phyloP scores from a whole-genome alignment of 2,329 filamentous ascomycete genomes.

The Coniochaeta prunicola region DNA sequence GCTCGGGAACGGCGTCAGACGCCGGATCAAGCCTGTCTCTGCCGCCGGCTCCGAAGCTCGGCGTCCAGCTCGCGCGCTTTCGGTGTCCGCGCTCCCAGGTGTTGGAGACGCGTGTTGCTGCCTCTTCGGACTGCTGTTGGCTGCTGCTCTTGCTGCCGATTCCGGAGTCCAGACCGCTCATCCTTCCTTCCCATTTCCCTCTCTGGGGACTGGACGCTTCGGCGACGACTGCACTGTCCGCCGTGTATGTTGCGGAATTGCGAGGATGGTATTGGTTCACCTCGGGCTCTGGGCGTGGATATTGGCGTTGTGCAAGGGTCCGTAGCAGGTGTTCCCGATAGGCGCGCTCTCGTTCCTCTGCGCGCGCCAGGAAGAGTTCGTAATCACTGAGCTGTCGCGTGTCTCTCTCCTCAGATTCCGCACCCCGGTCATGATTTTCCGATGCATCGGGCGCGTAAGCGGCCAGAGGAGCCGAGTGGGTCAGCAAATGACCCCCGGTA shows the following conservation, averaged over 20 bases:
- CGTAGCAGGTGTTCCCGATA: constrained; percentile 13
- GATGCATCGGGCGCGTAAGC: background rate
- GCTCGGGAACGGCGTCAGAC: background rate
- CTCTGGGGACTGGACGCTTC: background rate
- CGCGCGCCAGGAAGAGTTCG: constrained; percentile 19
- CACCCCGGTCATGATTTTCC: background rate
- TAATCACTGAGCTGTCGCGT: constrained; percentile 12
- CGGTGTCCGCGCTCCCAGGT: constrained; percentile 2
- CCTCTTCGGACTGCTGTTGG: background rate
- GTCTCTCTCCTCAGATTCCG: background rate
- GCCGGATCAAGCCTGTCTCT: background rate
- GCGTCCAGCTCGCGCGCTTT: constrained; percentile 9
- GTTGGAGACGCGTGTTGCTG: background rate
- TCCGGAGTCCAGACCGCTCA: constrained; percentile 1
- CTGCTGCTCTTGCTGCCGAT: constrained; percentile 2
- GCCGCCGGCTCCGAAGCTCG: constrained; percentile 3
- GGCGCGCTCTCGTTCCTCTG: constrained; percentile 17
- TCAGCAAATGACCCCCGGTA: background rate
- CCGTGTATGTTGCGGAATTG: background rate
- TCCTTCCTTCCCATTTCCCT: background rate
- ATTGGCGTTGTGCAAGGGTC: constrained; percentile 10
- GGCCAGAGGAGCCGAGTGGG: background rate
- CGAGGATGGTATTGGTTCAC: background rate
- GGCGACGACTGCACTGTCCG: background rate
- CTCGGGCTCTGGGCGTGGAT: background rate